phyloP scores from a whole-genome alignment of 2,329 filamentous ascomycete species.

The Biscogniauxia marginata region DNA sequence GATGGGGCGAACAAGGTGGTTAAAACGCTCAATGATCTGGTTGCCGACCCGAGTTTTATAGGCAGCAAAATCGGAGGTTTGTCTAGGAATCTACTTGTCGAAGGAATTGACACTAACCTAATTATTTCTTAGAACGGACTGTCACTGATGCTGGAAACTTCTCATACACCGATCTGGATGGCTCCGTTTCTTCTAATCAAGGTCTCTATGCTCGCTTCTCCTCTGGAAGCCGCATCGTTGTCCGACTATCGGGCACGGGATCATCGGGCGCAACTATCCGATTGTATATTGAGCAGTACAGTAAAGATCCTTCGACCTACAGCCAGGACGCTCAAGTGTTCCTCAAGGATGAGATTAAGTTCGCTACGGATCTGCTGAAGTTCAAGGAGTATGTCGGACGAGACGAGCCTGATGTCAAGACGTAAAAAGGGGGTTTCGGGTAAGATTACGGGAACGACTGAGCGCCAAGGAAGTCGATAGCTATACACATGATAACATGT shows the following conservation, averaged over 20 bases:
- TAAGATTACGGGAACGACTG: not conserved
- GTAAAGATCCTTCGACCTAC: slow-evolving; percentile 75
- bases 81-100: not conserved
- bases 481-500: not conserved
- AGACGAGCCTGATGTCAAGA: slow-evolving; percentile 95
- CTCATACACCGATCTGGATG: slow-evolving; percentile 97
- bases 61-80: slow-evolving; percentile 75
- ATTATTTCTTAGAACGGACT: slow-evolving; percentile 58
- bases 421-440: slow-evolving; percentile 49
- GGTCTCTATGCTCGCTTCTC: slow-evolving; percentile 93
- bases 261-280: slow-evolving; percentile 95
- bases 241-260: slow-evolving; percentile 91
- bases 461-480: not conserved
- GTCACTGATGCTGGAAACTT: slow-evolving; percentile 93
- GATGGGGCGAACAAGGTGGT: slow-evolving; percentile 91
- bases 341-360: slow-evolving; percentile 82
- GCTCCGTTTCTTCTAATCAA: slow-evolving; percentile 92
- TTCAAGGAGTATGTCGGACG: slow-evolving; percentile 92
- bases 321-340: slow-evolving; percentile 87
- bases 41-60: slow-evolving; percentile 72
- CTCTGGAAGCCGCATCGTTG: slow-evolving; percentile 91
- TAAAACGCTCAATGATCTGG: slow-evolving; percentile 73
- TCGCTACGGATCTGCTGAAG: slow-evolving; percentile 82
- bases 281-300: slow-evolving; percentile 96
- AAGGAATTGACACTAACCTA: not conserved